Base-by-base conservation (phyloP, 345 rosid species). In the Camelina neglecta region DNA sequence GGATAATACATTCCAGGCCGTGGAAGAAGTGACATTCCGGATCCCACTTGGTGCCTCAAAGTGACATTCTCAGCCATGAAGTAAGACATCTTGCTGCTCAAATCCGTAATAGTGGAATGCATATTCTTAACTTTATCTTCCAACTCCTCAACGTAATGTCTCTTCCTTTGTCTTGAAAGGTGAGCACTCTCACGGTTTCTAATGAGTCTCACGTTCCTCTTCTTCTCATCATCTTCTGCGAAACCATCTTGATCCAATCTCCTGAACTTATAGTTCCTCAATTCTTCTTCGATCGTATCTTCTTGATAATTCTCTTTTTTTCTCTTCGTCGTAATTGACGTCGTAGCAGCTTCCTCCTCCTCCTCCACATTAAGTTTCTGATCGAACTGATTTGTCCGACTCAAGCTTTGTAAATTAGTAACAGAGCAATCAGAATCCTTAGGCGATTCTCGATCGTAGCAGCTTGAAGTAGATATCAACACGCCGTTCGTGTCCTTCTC, bases 161-260 rank as follows among this genome's bases (percentile, higher is more conserved):
- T 94, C 92, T 86, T 94, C 79, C 97, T 82, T 84, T 89, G 97
- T 55, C 98, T 81, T 1, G 98, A 92, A 29, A 94, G 83, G 67
- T 89, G 98, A 29, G 98, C 97, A 13, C 98, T 94, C 78, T 91
- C 98, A 6, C 97, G 85, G 75, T 94, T 94, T 69, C 95, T 77
- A 82, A 85, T 80, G 35, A 92, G 77, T 84, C 95, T 86, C 23
- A 87, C 87, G 68, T 57, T 87, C 81, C 60, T 84, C 81, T 84
- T 90, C 63, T 71, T 84, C 0, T 92, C 93, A 59, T 81, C 94
- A 10, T 73, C 92, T 36, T 26, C 69, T 15, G 41, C 21, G 31
- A n/a, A 1, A 41, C 2, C 50, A n/a, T 56, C 65, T 38, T 59
- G 69, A 11, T 72, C 73, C 11, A 83, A 68, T 73, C 76, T 83